Evolutionary conservation across 1,139 yeast species (phyloP), one percentile per base, ranked within the genome.

Genomic region (Nakaseomyces bracarensis): DNA sequence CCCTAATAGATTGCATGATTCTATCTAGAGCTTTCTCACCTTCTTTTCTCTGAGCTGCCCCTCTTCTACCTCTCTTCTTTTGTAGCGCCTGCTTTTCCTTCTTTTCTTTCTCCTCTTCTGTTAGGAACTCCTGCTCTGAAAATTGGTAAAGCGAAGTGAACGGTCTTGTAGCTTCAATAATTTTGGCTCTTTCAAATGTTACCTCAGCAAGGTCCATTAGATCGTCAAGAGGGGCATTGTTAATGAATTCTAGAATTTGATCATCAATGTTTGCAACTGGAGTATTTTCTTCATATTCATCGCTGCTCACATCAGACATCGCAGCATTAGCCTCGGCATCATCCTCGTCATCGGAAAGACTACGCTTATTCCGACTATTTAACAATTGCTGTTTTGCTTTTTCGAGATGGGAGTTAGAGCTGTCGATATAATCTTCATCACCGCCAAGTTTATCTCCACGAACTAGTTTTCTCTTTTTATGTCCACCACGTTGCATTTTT

Each of bases 1-100:
- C 98, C 53, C 78, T 76, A 50, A 91, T 69, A 16, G 89, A 80
- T 47, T 70, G 66, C 43, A 74, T 75, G 6, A 86, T 75, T 26
- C 74, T 81, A 47, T 84, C 95, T 20, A 87, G 74, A 39, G 86
- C 73, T 57, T 78, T 76, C 52, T 82, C 81, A 8, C 96, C 96
- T 39, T 77, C 72, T 2, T 82, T 70, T 61, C 82, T 82, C 37
- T 66, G 66, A 13, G 64, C 64, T 19, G 68, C 65, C 27, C 70
- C 61, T 39, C 66, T 64, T 49, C 68, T 63, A 33, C 40, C 43
- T 48, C 45, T 46, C 50, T 50, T 43, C 25, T 43, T 7, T 28
- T 30, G 16, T 7, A 4, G 11, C 7, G 11, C 9, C 27, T 40
- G 22, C 38, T 38, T 25, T 39, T 38, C 28, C 37, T 42, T 43